Percentiles rank a stretch among this genome's conserved stretches.
Evolutionary conservation across 1,284 basidiomycete species (phyloP).

Genomic region (Trametes versicolor): DNA sequence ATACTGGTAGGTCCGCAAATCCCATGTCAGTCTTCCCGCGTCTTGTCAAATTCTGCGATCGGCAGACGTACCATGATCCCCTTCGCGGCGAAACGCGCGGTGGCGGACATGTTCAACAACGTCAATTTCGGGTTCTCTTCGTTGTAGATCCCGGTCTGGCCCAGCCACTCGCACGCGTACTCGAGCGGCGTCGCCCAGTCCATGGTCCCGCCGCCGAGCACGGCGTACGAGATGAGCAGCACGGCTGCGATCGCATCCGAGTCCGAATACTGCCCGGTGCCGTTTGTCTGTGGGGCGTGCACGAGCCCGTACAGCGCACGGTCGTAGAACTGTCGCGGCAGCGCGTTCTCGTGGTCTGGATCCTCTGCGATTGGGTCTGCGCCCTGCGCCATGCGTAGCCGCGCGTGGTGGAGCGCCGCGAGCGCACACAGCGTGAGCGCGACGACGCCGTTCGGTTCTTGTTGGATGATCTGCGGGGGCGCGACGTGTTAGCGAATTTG

Average conservation of each 20-base stretch:
- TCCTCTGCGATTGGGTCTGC: conserved; percentile 51
- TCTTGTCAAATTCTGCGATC: background rate
- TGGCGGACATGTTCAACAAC: conserved; percentile 61
- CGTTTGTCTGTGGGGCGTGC: conserved; percentile 53
- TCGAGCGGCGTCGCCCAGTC: conserved; percentile 75
- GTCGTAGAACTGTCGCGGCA: conserved; percentile 73
- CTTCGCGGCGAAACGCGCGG: conserved; percentile 69
- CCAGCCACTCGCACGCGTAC: conserved; percentile 77
- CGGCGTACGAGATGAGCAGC: conserved; percentile 75
- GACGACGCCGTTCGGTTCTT: conserved; percentile 73
- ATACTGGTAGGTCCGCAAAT: conserved; percentile 59
- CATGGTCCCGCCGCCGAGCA: conserved; percentile 67
- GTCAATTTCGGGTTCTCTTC: conserved; percentile 70
- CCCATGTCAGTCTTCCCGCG: conserved; percentile 2
- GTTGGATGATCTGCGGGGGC: conserved; percentile 60
- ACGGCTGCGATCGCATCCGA: conserved; percentile 78
- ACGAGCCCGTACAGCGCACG: conserved; percentile 66
- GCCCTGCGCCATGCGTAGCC: conserved; percentile 67
- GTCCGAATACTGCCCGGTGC: conserved; percentile 63
- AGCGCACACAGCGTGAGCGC: conserved; percentile 80
- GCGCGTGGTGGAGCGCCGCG: conserved; percentile 72
- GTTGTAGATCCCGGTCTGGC: conserved; percentile 64
- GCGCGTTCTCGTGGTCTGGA: conserved; percentile 62
- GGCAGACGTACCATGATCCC: conserved; percentile 68
- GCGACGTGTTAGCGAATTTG: conserved; percentile 19